Conservation (phyloP, 768 basidiomycete genomes). For the Pleurotus pulmonarius region DNA sequence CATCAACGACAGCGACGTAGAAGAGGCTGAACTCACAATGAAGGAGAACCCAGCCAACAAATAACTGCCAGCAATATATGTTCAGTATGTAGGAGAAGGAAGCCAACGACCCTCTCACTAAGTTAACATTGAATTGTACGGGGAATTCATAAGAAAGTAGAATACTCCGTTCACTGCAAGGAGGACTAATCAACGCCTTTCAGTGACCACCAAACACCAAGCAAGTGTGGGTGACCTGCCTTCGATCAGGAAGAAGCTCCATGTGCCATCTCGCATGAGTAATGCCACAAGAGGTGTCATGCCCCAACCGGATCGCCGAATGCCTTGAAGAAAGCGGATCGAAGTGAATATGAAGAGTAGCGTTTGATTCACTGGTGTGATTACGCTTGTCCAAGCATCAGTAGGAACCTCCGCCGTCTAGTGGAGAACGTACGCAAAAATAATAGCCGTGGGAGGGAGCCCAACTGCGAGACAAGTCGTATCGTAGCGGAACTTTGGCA, state of each 20-base stretch:
- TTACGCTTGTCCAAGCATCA: neutral
- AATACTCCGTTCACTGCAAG: neutral
- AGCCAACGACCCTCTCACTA: neutral
- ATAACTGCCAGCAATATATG: neutral
- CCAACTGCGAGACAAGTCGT: conserved; percentile 25
- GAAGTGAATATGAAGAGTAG: neutral
- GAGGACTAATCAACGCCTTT: neutral
- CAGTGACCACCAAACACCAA: no score
- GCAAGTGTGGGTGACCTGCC: conserved; percentile 8
- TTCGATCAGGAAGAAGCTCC: conserved; percentile 13
- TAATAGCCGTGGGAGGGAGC: conserved; percentile 22
- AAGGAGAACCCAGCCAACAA: neutral
- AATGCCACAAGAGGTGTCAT: conserved; percentile 7
- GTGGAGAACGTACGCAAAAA: conserved; percentile 25
- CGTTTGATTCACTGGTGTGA: neutral
- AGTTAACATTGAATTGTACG: neutral
- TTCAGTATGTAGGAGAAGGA: neutral
- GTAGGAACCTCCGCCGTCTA: no score
- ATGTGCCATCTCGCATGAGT: conserved; percentile 14
- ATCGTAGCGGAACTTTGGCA: conserved; percentile 28
- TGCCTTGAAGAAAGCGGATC: conserved; percentile 18
- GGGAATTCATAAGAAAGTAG: neutral
- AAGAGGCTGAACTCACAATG: neutral
- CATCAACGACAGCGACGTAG: neutral
- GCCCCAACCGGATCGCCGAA: conserved; percentile 21